Evolutionary conservation across 2,329 filamentous ascomycete genomes (phyloP).

Genomic region (Trichoderma guizhouense): DNA sequence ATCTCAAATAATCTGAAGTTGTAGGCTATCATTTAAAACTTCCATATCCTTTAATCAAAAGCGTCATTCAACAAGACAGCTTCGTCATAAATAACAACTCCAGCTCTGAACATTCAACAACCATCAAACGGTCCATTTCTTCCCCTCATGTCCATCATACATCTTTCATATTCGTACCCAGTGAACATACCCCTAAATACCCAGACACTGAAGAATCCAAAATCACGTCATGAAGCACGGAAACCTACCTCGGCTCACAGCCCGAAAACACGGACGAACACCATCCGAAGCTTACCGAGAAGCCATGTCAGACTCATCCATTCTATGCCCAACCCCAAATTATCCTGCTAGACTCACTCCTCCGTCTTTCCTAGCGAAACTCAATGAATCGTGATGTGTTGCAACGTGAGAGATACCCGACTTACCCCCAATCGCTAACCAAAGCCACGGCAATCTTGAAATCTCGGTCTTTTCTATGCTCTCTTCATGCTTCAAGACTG

Average conservation of each 20-base stretch:
- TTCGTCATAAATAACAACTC: not conserved
- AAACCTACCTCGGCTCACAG: not conserved
- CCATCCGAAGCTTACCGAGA: not conserved
- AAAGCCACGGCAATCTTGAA: not conserved
- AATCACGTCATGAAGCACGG: not conserved
- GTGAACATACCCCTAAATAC: not conserved
- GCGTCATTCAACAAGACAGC: not conserved
- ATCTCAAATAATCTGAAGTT: not conserved
- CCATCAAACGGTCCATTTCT: not conserved
- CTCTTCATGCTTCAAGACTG: not conserved
- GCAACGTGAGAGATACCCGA: not conserved
- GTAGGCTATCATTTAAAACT: not conserved
- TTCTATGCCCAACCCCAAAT: not conserved
- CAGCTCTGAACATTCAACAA: not conserved
- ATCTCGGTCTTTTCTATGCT: not conserved
- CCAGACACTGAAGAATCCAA: not conserved
- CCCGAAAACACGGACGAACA: not conserved
- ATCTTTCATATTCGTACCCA: not conserved
- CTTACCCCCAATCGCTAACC: not conserved
- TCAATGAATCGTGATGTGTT: not conserved
- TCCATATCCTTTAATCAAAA: not conserved
- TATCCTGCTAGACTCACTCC: not conserved
- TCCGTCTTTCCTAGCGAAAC: not conserved
- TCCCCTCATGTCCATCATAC: not conserved
- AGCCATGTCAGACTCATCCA: not conserved